Percentiles rank a stretch among this genome's conserved stretches.
phyloP scores from a whole-genome alignment of 1,284 basidiomycete species.

The Ustilago bromivora region DNA sequence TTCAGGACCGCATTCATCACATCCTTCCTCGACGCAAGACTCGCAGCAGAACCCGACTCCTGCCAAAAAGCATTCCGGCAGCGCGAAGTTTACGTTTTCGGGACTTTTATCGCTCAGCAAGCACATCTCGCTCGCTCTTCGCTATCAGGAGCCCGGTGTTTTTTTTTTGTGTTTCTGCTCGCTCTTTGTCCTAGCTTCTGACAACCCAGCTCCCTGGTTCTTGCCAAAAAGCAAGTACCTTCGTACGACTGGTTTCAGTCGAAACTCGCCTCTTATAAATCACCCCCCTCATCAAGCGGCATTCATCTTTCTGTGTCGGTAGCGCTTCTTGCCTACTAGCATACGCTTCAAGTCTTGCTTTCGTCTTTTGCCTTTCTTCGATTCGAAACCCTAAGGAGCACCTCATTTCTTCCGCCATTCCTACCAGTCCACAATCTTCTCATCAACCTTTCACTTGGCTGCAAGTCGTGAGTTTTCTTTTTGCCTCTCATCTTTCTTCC shows the following conservation, averaged over 20 bases:
- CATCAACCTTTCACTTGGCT: constrained; percentile 17
- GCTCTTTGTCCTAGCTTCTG: neutral
- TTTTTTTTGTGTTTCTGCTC: neutral
- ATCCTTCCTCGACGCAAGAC: neutral
- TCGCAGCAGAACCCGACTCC: neutral
- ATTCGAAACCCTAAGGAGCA: neutral
- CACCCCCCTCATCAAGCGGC: constrained; percentile 40
- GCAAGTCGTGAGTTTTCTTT: constrained; percentile 37
- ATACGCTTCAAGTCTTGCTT: constrained; percentile 1
- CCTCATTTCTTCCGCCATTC: neutral
- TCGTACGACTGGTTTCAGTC: constrained; percentile 20
- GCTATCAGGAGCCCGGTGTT: neutral
- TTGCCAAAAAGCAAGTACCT: constrained; percentile 8
- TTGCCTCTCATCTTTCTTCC: constrained; percentile 2
- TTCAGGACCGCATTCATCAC: neutral
- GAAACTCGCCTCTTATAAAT: constrained; percentile 24
- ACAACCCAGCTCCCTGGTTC: neutral
- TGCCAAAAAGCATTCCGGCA: neutral
- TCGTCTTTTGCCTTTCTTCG: neutral
- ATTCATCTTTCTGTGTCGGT: constrained; percentile 24
- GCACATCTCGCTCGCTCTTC: neutral
- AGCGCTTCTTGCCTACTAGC: constrained; percentile 10
- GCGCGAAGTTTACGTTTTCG: neutral
- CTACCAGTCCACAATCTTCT: constrained; percentile 1
- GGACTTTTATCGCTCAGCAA: neutral